Percentiles rank a stretch among this genome's conserved stretches.
Conservation (phyloP, 73 alveolate genomes). For the Uronychia setigera region DNA sequence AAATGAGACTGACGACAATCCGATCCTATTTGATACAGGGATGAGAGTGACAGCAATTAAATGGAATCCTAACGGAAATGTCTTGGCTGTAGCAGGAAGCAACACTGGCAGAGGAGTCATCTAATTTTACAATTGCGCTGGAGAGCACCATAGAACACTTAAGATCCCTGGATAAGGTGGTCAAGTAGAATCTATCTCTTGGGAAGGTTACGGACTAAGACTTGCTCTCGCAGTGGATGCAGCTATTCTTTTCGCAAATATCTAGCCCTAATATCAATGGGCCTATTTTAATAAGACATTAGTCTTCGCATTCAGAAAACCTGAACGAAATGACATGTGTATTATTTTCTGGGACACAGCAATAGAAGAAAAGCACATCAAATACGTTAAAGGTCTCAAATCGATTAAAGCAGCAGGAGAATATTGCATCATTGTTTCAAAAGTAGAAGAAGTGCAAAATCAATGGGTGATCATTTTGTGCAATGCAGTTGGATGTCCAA, state of each 20-base stretch:
- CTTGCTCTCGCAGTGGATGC: conserved; percentile 96
- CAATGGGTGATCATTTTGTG: conserved; percentile 88
- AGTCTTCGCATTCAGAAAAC: conserved; percentile 95
- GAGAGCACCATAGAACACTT: conserved; percentile 92
- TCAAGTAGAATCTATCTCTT: conserved; percentile 82
- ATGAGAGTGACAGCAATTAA: conserved; percentile 63
- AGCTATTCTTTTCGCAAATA: conserved; percentile 95
- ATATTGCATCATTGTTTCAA: conserved; percentile 82
- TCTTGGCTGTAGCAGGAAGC: conserved; percentile 82
- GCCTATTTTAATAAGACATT: conserved; percentile 95
- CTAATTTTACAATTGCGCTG: conserved; percentile 87
- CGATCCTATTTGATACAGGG: conserved; percentile 85
- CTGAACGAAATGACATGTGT: conserved; percentile 96
- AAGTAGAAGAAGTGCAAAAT: conserved; percentile 61
- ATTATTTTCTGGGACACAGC: conserved; percentile 97
- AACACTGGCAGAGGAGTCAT: conserved; percentile 85
- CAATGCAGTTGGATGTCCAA: conserved; percentile 98
- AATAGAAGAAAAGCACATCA: conserved; percentile 80
- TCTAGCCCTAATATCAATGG: conserved; percentile 96
- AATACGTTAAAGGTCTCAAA: conserved; percentile 79
- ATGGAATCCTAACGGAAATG: conserved; percentile 89
- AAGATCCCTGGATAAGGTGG: conserved; percentile 77
- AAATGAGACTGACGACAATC: conserved; percentile 87
- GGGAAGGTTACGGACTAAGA: conserved; percentile 98
- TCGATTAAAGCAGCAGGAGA: conserved; percentile 78